Conservation (phyloP, 331 rosid genomes). For the Prunus yedoensis region DNA sequence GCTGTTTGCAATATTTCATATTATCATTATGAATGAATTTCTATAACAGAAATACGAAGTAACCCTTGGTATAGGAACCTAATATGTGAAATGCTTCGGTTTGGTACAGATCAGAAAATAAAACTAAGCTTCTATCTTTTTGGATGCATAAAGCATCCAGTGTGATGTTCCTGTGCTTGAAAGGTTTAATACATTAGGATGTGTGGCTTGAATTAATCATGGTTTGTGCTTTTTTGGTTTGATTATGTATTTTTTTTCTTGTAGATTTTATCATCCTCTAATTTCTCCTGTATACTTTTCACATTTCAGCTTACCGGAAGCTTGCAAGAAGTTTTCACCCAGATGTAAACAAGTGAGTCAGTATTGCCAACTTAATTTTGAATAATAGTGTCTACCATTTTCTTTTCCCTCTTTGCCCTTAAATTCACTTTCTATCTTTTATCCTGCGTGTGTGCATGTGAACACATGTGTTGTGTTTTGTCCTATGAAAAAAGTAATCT, state of each 20-base stretch:
- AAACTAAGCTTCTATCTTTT: background rate
- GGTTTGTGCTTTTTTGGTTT: background rate
- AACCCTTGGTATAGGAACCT: background rate
- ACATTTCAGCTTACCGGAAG: constrained; percentile 88
- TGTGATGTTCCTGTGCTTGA: background rate
- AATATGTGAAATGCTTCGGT: background rate
- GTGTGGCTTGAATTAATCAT: background rate
- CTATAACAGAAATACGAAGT: background rate
- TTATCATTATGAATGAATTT: background rate
- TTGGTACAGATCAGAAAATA: background rate
- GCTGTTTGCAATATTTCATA: too few species aligned
- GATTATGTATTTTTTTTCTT: background rate
- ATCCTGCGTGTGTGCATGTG: background rate
- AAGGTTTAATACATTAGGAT: background rate
- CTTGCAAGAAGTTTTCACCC: constrained; percentile 96
- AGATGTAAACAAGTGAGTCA: constrained; percentile 94
- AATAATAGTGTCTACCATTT: background rate
- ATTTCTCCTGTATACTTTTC: constrained; percentile 7
- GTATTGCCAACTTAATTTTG: background rate
- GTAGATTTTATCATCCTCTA: background rate
- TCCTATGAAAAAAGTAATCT: background rate
- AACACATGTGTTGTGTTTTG: background rate
- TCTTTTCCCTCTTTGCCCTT: background rate
- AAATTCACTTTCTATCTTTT: background rate
- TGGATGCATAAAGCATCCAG: background rate